Conservation (phyloP, 2,329 filamentous ascomycete species). For the Fusarium cyanostomum region DNA sequence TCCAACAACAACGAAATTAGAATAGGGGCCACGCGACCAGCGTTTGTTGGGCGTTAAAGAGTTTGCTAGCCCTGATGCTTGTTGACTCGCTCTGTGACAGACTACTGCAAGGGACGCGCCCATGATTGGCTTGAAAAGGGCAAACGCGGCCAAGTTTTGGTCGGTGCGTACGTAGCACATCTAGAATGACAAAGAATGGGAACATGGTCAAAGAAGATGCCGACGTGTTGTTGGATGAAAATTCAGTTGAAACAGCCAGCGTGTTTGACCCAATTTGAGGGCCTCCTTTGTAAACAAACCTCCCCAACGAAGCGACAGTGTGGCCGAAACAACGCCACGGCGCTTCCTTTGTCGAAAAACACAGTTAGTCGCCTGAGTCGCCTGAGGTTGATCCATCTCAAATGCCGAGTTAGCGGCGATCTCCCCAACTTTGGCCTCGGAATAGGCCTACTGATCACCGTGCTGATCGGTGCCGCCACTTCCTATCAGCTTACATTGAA, state of each 20-base stretch:
- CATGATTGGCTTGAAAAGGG: background rate
- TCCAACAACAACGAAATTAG: background rate
- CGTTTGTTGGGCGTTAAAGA: background rate
- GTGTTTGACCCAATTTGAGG: background rate
- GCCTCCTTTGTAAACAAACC: background rate
- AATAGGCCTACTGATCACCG: background rate
- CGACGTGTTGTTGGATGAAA: background rate
- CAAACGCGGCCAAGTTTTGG: background rate
- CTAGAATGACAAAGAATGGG: background rate
- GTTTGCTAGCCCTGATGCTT: background rate
- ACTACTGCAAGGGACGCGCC: constrained; percentile 2
- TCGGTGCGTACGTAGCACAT: background rate
- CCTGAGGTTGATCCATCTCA: background rate
- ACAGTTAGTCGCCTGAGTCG: constrained; percentile 11
- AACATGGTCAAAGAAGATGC: background rate
- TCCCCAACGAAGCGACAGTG: background rate
- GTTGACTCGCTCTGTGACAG: background rate
- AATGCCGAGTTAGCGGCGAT: background rate
- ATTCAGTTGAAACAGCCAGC: background rate
- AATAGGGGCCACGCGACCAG: background rate
- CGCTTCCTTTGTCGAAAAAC: constrained; percentile 14
- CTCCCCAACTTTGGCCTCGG: constrained; percentile 1
- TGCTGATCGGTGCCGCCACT: background rate
- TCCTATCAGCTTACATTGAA: background rate
- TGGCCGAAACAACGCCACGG: constrained; percentile 27